phyloP scores from a whole-genome alignment of 2,329 filamentous ascomycete species.

The Aphanocladium album region DNA sequence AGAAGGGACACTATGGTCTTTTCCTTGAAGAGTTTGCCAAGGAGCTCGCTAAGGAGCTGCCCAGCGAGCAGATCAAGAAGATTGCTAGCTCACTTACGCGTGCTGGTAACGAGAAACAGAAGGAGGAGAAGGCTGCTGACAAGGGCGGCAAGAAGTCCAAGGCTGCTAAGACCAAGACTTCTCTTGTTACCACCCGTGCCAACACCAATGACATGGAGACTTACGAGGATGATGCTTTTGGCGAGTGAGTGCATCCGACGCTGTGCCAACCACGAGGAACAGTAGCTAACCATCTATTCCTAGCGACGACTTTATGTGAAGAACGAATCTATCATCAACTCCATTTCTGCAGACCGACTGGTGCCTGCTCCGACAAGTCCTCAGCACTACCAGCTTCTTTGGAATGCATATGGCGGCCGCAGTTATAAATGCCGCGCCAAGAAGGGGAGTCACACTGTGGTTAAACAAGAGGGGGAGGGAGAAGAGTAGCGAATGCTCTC shows the following conservation, averaged over 20 bases:
- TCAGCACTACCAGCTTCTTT: not conserved
- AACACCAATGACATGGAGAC: slow-evolving; percentile 64
- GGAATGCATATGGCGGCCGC: not conserved
- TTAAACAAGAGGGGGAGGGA: not conserved
- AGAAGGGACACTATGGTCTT: slow-evolving; percentile 84
- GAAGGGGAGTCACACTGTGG: not conserved
- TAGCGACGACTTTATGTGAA: slow-evolving; percentile 15
- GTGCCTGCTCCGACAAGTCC: not conserved
- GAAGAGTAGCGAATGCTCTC: not conserved
- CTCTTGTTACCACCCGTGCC: slow-evolving; percentile 62
- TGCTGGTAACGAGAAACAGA: slow-evolving; percentile 95
- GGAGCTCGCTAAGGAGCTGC: slow-evolving; percentile 78
- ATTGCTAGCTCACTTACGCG: slow-evolving; percentile 82
- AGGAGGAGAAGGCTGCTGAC: slow-evolving; percentile 91
- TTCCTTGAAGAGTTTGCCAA: slow-evolving; percentile 92
- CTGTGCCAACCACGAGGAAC: not conserved
- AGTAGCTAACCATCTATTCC: not conserved
- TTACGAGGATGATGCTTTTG: slow-evolving; percentile 76
- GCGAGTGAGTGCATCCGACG: slow-evolving; percentile 60
- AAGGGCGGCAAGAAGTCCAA: slow-evolving; percentile 97
- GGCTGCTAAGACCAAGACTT: slow-evolving; percentile 91
- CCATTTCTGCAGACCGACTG: slow-evolving; percentile 5
- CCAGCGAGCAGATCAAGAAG: slow-evolving; percentile 96
- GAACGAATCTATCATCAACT: not conserved
- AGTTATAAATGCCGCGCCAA: slow-evolving; percentile 9